A percentile compares a stretch with the other conserved stretches of the same genome.
Evolutionary conservation across 1,284 basidiomycete species (phyloP).

Genomic region (Ganoderma resinaceum): DNA sequence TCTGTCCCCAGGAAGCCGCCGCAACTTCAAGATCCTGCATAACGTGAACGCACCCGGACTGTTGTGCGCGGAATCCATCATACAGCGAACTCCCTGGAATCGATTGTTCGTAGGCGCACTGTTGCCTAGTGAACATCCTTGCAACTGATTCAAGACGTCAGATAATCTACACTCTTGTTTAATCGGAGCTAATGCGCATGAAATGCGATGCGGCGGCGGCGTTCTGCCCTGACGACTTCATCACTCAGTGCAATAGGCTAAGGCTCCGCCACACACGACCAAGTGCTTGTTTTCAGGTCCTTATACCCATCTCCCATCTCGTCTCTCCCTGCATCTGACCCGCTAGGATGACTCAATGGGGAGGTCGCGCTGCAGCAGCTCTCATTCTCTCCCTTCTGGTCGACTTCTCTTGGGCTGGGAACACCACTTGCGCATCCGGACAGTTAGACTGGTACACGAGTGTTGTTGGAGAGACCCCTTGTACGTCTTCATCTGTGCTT

Average conservation of each 20-base stretch:
- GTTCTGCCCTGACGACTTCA: neutral
- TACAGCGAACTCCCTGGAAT: neutral
- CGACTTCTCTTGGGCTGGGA: slow-evolving; percentile 13
- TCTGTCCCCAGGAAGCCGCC: neutral
- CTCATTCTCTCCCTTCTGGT: neutral
- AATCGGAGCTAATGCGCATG: neutral
- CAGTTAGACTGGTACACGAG: slow-evolving; percentile 31
- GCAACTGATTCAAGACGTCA: neutral
- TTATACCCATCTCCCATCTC: neutral
- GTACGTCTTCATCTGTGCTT: neutral
- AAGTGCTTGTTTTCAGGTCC: neutral
- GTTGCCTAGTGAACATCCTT: neutral
- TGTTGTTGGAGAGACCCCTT: slow-evolving; percentile 29
- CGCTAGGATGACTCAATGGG: neutral
- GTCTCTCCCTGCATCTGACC: neutral
- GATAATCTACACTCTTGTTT: neutral
- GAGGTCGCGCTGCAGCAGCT: neutral
- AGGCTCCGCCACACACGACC: neutral
- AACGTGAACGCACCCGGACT: neutral
- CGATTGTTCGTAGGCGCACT: neutral
- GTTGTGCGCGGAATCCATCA: neutral
- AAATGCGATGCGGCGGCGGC: neutral
- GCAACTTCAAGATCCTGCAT: neutral
- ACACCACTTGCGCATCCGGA: slow-evolving; percentile 25
- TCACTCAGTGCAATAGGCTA: neutral